Base-by-base conservation (phyloP, 2,329 filamentous ascomycete species). In the Diaporthe vaccinii region DNA sequence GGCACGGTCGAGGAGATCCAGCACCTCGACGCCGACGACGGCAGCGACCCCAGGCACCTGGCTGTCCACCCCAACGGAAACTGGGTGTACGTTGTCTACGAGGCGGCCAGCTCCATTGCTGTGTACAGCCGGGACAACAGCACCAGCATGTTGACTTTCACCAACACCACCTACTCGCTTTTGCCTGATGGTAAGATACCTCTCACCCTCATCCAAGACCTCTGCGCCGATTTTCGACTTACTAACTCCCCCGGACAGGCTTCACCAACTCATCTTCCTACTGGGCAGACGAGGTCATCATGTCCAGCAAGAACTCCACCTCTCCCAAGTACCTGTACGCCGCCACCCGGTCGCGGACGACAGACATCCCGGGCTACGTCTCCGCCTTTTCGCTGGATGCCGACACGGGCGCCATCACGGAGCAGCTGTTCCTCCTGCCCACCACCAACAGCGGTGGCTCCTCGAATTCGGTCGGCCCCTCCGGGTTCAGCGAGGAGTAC, bases 371-470 rank as follows among this genome's bases (percentile, higher is more conserved):
- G 0, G 84, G 84, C 12, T 84, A 83, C 75, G 80, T 85, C 61
- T 82, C 82, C 2, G 81, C 78, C 1, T 84, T 84, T 72, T 59
- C 76, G 1, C 77, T 85, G 2, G 77, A 79, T 5, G 53, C 75
- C 10, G 39, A 75, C 2, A 61, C 76, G 1, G 83, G 83, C 8
- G 76, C 77, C 20, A 82, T 85, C 25, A 22, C 72, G 2, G 28
- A 76, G 36, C 82, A 83, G 77, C 74, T 80, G 9, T 84, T 82
- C 77, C 74, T 84, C 7, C 57, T 76, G 1, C 76, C 79, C 51
- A 84, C 81, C 20, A 80, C 78, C 4, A 80, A 79, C 6, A 84
- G 82, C 71, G 84, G 83, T 31, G 82, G 84, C 15, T 80, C 78
- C 15, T 82, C 83, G 15, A 85, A 85, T 69, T 81, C 81, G 0